Evolutionary conservation across 768 basidiomycete genomes (phyloP).

Genomic region (Leccinum rimulosum): DNA sequence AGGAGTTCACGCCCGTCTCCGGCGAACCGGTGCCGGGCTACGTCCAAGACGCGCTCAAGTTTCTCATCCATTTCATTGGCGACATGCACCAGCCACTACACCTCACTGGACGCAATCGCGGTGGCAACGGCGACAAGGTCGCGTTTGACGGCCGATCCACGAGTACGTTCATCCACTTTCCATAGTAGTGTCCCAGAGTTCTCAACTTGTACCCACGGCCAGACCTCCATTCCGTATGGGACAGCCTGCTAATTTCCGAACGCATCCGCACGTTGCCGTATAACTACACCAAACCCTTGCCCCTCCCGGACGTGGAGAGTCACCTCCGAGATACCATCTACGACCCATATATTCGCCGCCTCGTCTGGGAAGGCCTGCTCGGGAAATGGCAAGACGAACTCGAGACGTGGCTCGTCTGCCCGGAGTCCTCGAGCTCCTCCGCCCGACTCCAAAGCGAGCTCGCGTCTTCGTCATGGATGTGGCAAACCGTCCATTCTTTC

Average conservation of each 20-base stretch:
- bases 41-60: slow-evolving; percentile 83
- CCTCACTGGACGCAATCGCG: slow-evolving; percentile 81
- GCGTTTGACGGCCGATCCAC: slow-evolving; percentile 67
- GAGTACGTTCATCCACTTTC: slow-evolving; percentile 46
- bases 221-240: slow-evolving; percentile 91
- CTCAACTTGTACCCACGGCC: not conserved
- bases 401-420: slow-evolving; percentile 67
- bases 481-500: slow-evolving; percentile 25
- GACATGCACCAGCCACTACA: slow-evolving; percentile 96
- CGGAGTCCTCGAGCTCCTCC: slow-evolving; percentile 25
- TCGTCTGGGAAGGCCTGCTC: slow-evolving; percentile 83
- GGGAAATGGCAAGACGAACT: slow-evolving; percentile 62
- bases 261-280: slow-evolving; percentile 65
- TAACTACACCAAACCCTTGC: slow-evolving; percentile 79
- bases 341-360: slow-evolving; percentile 81
- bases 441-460: slow-evolving; percentile 4
- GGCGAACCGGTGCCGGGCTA: slow-evolving; percentile 26
- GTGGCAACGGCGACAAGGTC: slow-evolving; percentile 82
- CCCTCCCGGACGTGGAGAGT: slow-evolving; percentile 61
- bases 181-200: not conserved
- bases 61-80: slow-evolving; percentile 90
- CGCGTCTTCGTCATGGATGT: slow-evolving; percentile 13
- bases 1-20: slow-evolving; percentile 40
- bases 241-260: slow-evolving; percentile 77
- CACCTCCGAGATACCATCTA: slow-evolving; percentile 78